Percentiles rank a stretch among this genome's conserved stretches.
Conservation (phyloP, 1,284 basidiomycete genomes). For the Ustilago cynodontis region DNA sequence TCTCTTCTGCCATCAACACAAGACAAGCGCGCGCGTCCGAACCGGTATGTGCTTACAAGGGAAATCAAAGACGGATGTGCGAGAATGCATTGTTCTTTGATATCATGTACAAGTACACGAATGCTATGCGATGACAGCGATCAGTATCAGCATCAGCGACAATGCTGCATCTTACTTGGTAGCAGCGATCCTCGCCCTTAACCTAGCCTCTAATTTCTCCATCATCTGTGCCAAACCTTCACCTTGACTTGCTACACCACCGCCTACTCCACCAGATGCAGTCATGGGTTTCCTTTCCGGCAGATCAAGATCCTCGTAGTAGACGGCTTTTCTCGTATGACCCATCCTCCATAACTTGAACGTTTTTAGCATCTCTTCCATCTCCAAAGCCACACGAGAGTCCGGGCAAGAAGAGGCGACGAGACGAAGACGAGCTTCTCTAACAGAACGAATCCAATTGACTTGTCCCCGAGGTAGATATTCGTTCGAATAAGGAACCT, state of each 20-base stretch:
- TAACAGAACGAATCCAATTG: conserved; percentile 41
- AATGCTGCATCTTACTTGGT: conserved; percentile 46
- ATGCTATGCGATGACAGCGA: too few species aligned
- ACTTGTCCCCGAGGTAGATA: conserved; percentile 42
- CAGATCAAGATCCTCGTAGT: conserved; percentile 47
- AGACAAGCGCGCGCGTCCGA: too few species aligned
- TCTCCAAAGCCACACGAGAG: conserved; percentile 28
- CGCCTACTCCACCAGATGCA: conserved; percentile 47
- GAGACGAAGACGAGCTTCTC: conserved; percentile 28
- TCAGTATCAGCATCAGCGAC: too few species aligned
- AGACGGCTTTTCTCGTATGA: conserved; percentile 49
- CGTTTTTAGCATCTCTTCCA: conserved; percentile 48
- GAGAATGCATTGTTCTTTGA: too few species aligned
- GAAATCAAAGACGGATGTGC: too few species aligned
- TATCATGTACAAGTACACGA: too few species aligned
- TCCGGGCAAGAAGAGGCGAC: conserved; percentile 18
- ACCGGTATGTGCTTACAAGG: too few species aligned
- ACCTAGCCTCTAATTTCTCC: conserved; percentile 48
- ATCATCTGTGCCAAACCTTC: conserved; percentile 48
- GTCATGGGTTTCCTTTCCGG: conserved; percentile 51
- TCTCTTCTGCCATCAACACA: too few species aligned
- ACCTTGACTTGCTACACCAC: conserved; percentile 31
- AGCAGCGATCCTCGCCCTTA: conserved; percentile 39
- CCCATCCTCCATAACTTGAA: conserved; percentile 54
- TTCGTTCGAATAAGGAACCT: conserved; percentile 50